These are phyloP conservation scores for Fusarium pilosicola DNA, from an alignment of 2,329 filamentous ascomycete genomes.

Conservation along the genomic window DNA sequence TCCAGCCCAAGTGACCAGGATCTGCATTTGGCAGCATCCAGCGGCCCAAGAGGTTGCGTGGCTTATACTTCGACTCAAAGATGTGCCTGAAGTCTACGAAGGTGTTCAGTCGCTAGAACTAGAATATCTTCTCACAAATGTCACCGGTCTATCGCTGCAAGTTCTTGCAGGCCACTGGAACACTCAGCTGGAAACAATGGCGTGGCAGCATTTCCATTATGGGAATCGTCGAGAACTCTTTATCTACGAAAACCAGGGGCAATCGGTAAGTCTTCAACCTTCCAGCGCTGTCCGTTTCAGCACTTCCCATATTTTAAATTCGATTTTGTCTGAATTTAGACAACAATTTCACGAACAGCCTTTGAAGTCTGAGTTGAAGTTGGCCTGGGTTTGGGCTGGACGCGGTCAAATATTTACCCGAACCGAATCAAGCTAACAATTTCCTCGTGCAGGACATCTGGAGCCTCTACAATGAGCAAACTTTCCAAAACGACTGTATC, in stretches of 20 bases:
- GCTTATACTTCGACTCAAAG: background rate
- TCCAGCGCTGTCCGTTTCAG: background rate
- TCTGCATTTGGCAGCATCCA: background rate
- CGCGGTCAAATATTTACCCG: constrained; percentile 28
- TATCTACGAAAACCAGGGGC: constrained; percentile 4
- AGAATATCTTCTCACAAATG: background rate
- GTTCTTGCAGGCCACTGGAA: background rate
- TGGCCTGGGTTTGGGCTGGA: background rate
- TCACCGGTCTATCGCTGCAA: background rate
- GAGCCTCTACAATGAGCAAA: constrained; percentile 2
- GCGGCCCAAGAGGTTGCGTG: constrained; percentile 3
- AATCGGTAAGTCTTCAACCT: background rate
- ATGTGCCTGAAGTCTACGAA: background rate
- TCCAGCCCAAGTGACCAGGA: background rate
- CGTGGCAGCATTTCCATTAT: background rate
- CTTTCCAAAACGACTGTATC: constrained; percentile 1
- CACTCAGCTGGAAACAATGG: background rate
- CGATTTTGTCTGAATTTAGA: background rate
- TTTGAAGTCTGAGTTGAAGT: background rate
- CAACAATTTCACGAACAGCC: background rate
- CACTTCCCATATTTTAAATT: background rate
- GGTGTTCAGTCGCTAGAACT: background rate
- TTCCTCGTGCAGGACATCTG: constrained; percentile 33
- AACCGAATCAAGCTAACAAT: constrained; percentile 25
- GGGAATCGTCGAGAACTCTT: background rate